These are phyloP conservation scores for Aspergillus sp. DNA, from an alignment of 2,329 filamentous ascomycete species.

Conservation along the genomic window DNA sequence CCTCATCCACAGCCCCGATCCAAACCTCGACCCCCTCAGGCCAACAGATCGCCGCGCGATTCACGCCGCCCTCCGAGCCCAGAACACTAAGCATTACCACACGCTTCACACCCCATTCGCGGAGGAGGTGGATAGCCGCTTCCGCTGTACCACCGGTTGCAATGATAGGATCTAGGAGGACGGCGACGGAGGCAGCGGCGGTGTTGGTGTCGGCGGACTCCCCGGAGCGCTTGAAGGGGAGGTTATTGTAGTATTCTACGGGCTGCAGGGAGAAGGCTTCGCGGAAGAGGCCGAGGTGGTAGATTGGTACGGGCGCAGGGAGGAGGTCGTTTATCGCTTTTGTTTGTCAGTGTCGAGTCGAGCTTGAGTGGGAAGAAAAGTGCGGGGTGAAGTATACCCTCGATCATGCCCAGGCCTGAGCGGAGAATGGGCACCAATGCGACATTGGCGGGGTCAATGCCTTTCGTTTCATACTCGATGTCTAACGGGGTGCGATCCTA, in stretches of 20 bases:
- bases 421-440: slow-evolving; percentile 91
- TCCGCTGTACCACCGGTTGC: slow-evolving; percentile 89
- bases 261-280: slow-evolving; percentile 85
- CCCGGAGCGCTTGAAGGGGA: slow-evolving; percentile 65
- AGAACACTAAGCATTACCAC: slow-evolving; percentile 79
- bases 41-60: slow-evolving; percentile 76
- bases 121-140: slow-evolving; percentile 85
- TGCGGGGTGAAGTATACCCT: slow-evolving; percentile 57
- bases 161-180: slow-evolving; percentile 89
- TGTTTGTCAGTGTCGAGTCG: background rate
- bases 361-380: background rate
- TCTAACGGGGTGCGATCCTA: slow-evolving; percentile 80
- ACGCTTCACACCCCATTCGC: slow-evolving; percentile 86
- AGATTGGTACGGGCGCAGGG: slow-evolving; percentile 76
- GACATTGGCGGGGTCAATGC: slow-evolving; percentile 67
- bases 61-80: slow-evolving; percentile 72
- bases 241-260: slow-evolving; percentile 98
- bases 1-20: slow-evolving; percentile 77
- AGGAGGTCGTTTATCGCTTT: slow-evolving; percentile 78
- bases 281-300: slow-evolving; percentile 94
- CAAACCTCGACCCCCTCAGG: slow-evolving; percentile 66
- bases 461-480: slow-evolving; percentile 71
- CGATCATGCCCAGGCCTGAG: slow-evolving; percentile 88
- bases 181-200: slow-evolving; percentile 66
- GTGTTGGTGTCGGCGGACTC: slow-evolving; percentile 40